Conservation (phyloP, 257 asterid species). For the Solanum lycopersicoides region DNA sequence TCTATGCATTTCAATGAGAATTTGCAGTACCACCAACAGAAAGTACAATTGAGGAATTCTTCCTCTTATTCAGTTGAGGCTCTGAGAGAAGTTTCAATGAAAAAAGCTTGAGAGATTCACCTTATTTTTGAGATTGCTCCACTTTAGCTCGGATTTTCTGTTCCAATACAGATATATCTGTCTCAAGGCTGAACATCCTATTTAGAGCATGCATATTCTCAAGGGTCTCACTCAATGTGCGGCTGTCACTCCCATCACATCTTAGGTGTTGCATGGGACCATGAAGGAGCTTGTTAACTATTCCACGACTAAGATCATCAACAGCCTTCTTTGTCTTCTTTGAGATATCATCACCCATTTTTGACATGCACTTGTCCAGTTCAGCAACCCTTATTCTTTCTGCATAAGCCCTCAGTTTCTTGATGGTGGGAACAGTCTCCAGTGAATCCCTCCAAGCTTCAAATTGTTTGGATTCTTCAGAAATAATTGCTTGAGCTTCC, state of each 20-base stretch:
- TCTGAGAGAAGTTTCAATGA: background rate
- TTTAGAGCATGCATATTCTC: constrained; percentile 96
- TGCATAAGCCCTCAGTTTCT: constrained; percentile 85
- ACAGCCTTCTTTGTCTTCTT: constrained; percentile 74
- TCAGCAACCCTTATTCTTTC: constrained; percentile 80
- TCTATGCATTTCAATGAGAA: constrained; percentile 17
- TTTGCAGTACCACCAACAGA: constrained; percentile 12
- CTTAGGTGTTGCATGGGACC: constrained; percentile 99
- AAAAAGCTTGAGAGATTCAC: background rate
- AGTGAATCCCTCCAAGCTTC: constrained; percentile 95
- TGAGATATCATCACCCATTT: constrained; percentile 87
- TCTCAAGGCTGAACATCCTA: constrained; percentile 80
- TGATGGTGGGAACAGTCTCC: constrained; percentile 90
- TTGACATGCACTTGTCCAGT: constrained; percentile 81
- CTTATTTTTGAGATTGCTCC: constrained; percentile 67
- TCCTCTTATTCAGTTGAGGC: constrained; percentile 36
- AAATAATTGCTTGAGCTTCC: constrained; percentile 82
- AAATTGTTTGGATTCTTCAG: constrained; percentile 75
- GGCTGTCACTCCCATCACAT: constrained; percentile 90
- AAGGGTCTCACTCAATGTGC: constrained; percentile 86
- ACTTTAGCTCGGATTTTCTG: constrained; percentile 86
- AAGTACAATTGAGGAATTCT: constrained; percentile 15
- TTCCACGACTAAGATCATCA: constrained; percentile 85
- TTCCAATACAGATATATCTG: constrained; percentile 75
- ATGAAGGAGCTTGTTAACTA: constrained; percentile 84